Base-by-base conservation (phyloP, 2,329 filamentous ascomycete species). In the Pseudogymnoascus sp. region DNA sequence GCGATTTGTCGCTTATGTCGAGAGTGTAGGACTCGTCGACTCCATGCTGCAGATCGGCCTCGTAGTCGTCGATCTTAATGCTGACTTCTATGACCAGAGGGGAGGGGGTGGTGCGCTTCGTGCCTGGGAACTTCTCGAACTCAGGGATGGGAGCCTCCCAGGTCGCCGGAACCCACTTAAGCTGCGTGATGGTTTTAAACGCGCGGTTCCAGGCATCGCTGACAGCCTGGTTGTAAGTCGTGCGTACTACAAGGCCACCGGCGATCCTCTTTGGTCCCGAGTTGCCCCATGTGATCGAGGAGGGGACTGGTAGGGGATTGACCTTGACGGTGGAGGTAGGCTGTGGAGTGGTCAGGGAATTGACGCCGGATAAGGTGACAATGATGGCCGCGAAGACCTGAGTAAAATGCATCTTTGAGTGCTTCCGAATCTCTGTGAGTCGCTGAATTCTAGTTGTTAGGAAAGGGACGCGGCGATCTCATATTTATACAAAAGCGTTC, bases 21-120 rank as follows among this genome's bases (percentile, higher is more conserved):
- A 95, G 76, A n/a, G 78, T 82, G 76, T 93, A 95, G 1, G 87
- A 88, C 74, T 93, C 90, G 70, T 93, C 88, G 10, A 89, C 81
- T 35, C 80, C 81, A 66, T 84, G 81, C 68, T 83, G 77, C 31
- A 85, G 73, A 64, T 80, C 75, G 3, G 78, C 80, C 8, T 75
- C 65, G 42, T 69, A 70, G 68, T 85, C 74, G 6, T 74, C 66
- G 21, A 85, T 72, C 6, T 77, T 71, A 47, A 85, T 72, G 24
- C 78, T 74, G 40, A 85, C 73, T 11, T 72, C 72, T 2, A 67
- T 76, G 16, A 84, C 70, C 59, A 64, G 66, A 1, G 69, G 60
- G 6, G 65, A 63, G 16, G 67, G 71, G 35, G 74, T 73, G 70
- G 75, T 73, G 31, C 63, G 63, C 62, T 74, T 74, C 0, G 73